Evolutionary conservation across 768 basidiomycete genomes (phyloP).

Genomic region (Russula lepida): DNA sequence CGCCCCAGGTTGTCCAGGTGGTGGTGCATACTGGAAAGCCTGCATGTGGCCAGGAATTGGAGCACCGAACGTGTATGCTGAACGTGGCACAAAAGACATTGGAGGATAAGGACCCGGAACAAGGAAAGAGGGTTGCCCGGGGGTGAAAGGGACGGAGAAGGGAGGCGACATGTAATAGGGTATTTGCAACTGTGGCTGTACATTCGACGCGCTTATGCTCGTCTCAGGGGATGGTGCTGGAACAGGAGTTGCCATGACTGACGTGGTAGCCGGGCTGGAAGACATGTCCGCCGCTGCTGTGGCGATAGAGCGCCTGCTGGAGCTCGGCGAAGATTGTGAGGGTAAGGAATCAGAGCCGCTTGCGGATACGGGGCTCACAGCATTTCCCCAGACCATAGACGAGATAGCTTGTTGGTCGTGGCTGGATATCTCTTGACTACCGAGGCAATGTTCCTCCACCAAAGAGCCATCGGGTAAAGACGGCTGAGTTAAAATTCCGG

Average conservation of each 20-base stretch:
- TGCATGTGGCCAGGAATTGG: not conserved
- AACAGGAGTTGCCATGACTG: not conserved
- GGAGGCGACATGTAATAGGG: conserved; percentile 35
- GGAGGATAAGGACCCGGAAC: conserved; percentile 23
- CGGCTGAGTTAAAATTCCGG: not conserved
- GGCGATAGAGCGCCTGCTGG: not conserved
- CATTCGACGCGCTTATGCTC: conserved; percentile 22
- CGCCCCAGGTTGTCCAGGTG: conserved; percentile 4
- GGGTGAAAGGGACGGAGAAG: conserved; percentile 27
- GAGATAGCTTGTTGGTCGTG: not conserved
- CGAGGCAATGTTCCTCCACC: not conserved
- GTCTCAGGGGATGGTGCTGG: not conserved
- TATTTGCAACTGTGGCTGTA: conserved; percentile 21
- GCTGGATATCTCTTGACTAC: not conserved
- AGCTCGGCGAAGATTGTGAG: conserved; percentile 5
- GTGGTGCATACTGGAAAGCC: conserved; percentile 8
- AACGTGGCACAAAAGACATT: conserved; percentile 22
- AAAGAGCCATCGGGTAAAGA: not conserved
- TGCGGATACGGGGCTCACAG: conserved; percentile 4
- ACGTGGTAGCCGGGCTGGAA: conserved; percentile 2
- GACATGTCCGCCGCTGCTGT: not conserved
- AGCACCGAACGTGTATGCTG: conserved; percentile 13
- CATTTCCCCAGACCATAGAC: conserved; percentile 3
- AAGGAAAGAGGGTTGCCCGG: conserved; percentile 20
- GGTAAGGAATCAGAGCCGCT: conserved; percentile 2